These are phyloP conservation scores for Phialophora tarda DNA, from an alignment of 2,329 filamentous ascomycete genomes.

Conservation along the genomic window DNA sequence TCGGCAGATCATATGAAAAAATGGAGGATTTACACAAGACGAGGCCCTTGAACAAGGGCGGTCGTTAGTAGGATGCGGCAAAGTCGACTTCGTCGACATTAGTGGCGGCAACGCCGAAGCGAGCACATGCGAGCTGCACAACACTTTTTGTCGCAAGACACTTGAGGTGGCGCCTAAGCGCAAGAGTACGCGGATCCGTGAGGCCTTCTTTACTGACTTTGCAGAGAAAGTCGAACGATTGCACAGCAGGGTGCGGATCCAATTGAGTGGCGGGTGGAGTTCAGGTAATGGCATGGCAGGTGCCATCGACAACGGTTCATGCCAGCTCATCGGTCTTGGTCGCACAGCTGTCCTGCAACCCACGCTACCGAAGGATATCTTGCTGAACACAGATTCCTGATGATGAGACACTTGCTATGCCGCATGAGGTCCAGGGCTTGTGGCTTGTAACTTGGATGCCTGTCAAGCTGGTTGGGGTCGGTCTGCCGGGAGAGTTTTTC, in stretches of 20 bases:
- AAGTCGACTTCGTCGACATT: constrained; percentile 71
- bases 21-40: constrained; percentile 42
- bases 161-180: background rate
- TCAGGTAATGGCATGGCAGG: background rate
- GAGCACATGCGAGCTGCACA: background rate
- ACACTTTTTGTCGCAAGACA: background rate
- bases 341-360: background rate
- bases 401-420: background rate
- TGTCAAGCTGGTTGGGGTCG: background rate
- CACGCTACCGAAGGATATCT: background rate
- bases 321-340: background rate
- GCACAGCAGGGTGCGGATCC: background rate
- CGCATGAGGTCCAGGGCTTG: background rate
- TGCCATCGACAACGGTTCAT: background rate
- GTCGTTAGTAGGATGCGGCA: constrained; percentile 48
- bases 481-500: background rate
- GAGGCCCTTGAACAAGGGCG: constrained; percentile 65
- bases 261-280: background rate
- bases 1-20: constrained; percentile 53
- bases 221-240: background rate
- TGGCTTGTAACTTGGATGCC: background rate
- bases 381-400: background rate
- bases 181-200: background rate
- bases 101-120: constrained; percentile 60
- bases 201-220: background rate